These are phyloP conservation scores for Pyronema domesticum DNA, from an alignment of 495 filamentous ascomycete genomes.

Conservation along the genomic window DNA sequence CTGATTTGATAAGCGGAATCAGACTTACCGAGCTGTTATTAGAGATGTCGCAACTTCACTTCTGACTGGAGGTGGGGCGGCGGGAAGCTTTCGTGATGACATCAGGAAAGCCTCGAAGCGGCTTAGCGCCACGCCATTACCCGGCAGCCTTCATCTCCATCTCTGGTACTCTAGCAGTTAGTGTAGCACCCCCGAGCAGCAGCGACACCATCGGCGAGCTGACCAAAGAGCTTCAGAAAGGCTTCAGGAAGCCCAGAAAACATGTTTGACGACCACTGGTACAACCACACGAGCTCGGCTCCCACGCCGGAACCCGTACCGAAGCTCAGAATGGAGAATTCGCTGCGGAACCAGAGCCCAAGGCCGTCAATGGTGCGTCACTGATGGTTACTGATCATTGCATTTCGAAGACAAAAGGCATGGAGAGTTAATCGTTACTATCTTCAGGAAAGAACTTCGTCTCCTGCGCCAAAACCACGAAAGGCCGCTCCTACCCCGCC, in stretches of 20 bases:
- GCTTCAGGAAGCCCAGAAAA: not conserved
- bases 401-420: not conserved
- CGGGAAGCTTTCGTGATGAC: not conserved
- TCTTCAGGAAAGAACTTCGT: conserved; percentile 25
- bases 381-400: conserved; percentile 9
- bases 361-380: conserved; percentile 17
- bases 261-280: conserved; percentile 26
- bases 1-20: not conserved
- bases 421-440: conserved; percentile 25
- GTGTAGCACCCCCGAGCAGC: too few species aligned
- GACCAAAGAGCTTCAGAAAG: not conserved
- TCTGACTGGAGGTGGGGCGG: not conserved
- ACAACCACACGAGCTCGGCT: conserved; percentile 15
- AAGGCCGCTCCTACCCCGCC: conserved; percentile 35
- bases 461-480: conserved; percentile 27
- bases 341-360: conserved; percentile 19
- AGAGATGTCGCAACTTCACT: not conserved
- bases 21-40: not conserved
- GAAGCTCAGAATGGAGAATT: conserved; percentile 14
- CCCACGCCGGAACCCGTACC: conserved; percentile 10
- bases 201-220: not conserved
- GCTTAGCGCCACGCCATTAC: not conserved
- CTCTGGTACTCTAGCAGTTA: not conserved
- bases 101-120: not conserved
- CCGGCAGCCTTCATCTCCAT: not conserved